Base-by-base conservation (phyloP, 2,329 filamentous ascomycete species). In the Purpureocillium takamizusanense region DNA sequence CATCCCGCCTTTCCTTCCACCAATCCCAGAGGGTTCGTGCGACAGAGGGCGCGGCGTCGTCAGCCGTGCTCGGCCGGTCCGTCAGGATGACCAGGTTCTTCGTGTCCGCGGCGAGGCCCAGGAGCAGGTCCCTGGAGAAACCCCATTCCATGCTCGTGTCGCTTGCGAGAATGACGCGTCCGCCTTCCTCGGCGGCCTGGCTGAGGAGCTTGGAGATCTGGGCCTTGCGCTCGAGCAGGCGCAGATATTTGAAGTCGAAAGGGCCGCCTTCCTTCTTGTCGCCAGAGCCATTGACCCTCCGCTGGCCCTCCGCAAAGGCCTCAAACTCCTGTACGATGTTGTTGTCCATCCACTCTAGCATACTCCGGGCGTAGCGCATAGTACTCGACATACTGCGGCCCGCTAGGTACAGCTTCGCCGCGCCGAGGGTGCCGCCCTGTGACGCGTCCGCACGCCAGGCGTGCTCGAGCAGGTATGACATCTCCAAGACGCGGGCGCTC, bases 331-430 rank as follows among this genome's bases (percentile, higher is more conserved):
- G 81, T 31, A 94, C 83, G 42, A 98, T 94, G 41, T 81, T 83
- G 53, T 95, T 89, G 55, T 97, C 89, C 89, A 98, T 97, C 92
- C 92, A 98, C 56, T 98, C 92, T 25, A 98, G 69, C 86, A 98
- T 94, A 58, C 90, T 95, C 48, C 89, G 76, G 18, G 90, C 86
- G 48, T 95, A 86, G 37, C 87, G 76, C 72, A 97, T 85, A 0
- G 89, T 94, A 45, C 87, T 89, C 41, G 86, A 82, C 46, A 86
- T 84, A 44, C 87, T 94, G 42, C 81, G 82, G 30, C 88, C 89
- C 1, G 89, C 90, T 32, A 98, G 69, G 55, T 88, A 95, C 1
- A 95, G 68, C 50, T 73, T 77, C 0, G 75, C 65, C 1, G 66
- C 61, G 39, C 67, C 67, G 13, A 82, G 61, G 1, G 63, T 61